Evolutionary conservation across 1,284 basidiomycete genomes (phyloP).

Genomic region (Bothia castanella): DNA sequence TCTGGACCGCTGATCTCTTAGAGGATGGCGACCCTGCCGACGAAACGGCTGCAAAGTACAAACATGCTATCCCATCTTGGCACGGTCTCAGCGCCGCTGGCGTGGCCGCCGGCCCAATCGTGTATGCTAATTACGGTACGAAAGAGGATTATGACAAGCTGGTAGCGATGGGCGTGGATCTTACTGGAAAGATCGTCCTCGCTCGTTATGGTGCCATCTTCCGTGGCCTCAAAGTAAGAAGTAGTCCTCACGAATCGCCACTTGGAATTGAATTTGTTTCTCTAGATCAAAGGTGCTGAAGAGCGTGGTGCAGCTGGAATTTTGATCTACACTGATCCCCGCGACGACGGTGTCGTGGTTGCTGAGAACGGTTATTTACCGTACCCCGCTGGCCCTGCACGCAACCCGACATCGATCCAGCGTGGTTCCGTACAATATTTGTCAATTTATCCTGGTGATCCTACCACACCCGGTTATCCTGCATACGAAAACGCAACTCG

Average conservation of each 20-base stretch:
- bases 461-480: constrained; percentile 83
- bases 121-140: constrained; percentile 81
- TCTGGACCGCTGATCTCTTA: constrained; percentile 68
- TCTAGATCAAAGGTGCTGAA: constrained; percentile 73
- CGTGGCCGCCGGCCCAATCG: constrained; percentile 61
- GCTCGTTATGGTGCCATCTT: constrained; percentile 78
- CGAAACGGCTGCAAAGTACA: constrained; percentile 59
- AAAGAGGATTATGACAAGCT: constrained; percentile 76
- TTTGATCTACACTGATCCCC: constrained; percentile 85
- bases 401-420: constrained; percentile 81
- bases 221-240: constrained; percentile 75
- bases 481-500: constrained; percentile 83
- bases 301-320: constrained; percentile 76
- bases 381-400: constrained; percentile 85
- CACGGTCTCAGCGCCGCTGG: constrained; percentile 69
- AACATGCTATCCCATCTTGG: constrained; percentile 57
- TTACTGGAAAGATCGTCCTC: constrained; percentile 81
- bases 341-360: constrained; percentile 83
- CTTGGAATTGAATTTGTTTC: constrained; percentile 1
- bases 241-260: background rate
- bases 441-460: constrained; percentile 79
- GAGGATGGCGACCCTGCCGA: constrained; percentile 66
- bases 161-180: constrained; percentile 57
- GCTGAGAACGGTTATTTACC: constrained; percentile 71
- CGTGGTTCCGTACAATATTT: constrained; percentile 86